Evolutionary conservation across 441 rosid species (phyloP).

Genomic region (Croton setiger): DNA sequence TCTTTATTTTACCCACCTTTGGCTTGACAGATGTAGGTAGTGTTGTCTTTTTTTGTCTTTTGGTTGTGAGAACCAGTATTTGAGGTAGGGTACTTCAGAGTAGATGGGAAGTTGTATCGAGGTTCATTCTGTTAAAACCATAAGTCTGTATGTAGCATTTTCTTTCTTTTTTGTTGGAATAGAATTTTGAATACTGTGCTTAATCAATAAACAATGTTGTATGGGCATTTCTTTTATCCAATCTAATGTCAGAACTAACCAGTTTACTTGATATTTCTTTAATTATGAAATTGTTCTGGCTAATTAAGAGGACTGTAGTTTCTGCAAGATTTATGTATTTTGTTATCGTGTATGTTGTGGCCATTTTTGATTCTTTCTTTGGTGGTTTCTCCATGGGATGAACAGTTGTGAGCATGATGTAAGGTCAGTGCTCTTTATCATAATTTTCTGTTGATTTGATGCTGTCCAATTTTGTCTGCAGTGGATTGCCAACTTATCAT

Average conservation of each 20-base stretch:
- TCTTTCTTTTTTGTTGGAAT: constrained; percentile 11
- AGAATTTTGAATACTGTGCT: constrained; percentile 23
- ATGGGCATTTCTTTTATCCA: constrained; percentile 17
- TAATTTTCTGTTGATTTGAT: too few species aligned
- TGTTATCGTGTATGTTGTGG: not conserved
- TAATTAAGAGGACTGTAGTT: not conserved
- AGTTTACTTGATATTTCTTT: not conserved
- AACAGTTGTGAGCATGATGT: constrained; percentile 17
- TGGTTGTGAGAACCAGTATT: not conserved
- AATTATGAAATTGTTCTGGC: constrained; percentile 2
- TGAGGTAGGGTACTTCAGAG: not conserved
- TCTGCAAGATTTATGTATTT: not conserved
- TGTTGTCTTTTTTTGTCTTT: constrained; percentile 23
- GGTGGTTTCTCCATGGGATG: constrained; percentile 4
- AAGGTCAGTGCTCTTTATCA: not conserved
- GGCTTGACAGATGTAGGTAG: constrained; percentile 22
- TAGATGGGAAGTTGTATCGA: not conserved
- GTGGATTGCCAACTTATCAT: not conserved
- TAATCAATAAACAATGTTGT: constrained; percentile 19
- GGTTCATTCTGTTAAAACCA: constrained; percentile 17
- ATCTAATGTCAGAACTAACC: constrained; percentile 16
- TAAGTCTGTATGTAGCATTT: constrained; percentile 21
- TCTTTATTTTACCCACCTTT: constrained; percentile 16
- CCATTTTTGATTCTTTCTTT: not conserved
- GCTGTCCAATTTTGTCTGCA: not conserved